These are phyloP conservation scores for Helicostylum pulchrum DNA, from an alignment of 192 early-diverging fungal species.

Conservation along the genomic window DNA sequence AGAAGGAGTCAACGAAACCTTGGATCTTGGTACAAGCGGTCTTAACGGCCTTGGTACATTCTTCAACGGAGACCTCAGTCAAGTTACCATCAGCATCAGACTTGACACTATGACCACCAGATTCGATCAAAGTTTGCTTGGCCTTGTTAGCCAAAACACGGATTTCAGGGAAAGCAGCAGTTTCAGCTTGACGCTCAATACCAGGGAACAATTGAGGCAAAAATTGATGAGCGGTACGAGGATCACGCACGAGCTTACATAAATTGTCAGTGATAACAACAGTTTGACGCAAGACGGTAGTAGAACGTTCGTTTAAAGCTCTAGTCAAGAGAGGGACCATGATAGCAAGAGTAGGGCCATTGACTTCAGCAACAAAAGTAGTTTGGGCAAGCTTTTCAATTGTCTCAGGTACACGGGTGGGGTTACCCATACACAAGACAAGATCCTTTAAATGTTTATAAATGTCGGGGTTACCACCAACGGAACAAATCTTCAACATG, in stretches of 20 bases:
- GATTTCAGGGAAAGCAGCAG: slow-evolving; percentile 71
- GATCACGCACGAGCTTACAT: slow-evolving; percentile 82
- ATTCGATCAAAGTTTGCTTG: slow-evolving; percentile 60
- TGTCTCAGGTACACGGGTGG: slow-evolving; percentile 70
- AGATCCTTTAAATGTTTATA: slow-evolving; percentile 66
- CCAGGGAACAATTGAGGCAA: slow-evolving; percentile 69
- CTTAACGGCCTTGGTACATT: slow-evolving; percentile 42
- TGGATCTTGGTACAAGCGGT: slow-evolving; percentile 40
- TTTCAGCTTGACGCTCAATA: slow-evolving; percentile 70
- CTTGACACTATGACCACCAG: slow-evolving; percentile 54
- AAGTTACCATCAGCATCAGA: slow-evolving; percentile 18
- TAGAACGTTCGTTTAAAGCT: slow-evolving; percentile 63
- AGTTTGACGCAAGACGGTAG: slow-evolving; percentile 64
- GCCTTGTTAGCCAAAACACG: slow-evolving; percentile 62
- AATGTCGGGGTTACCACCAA: slow-evolving; percentile 75
- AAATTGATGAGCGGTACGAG: slow-evolving; percentile 75
- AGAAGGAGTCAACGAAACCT: slow-evolving; percentile 52
- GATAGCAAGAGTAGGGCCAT: slow-evolving; percentile 74
- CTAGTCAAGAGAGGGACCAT: slow-evolving; percentile 74
- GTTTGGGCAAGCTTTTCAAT: slow-evolving; percentile 65
- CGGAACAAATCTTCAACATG: slow-evolving; percentile 69
- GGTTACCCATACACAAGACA: slow-evolving; percentile 70
- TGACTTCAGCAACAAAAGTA: slow-evolving; percentile 76
- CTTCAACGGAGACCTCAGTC: slow-evolving; percentile 33
- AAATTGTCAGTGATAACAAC: slow-evolving; percentile 82